Conservation (phyloP, 306 rosid genomes). For the Vigna angularis region DNA sequence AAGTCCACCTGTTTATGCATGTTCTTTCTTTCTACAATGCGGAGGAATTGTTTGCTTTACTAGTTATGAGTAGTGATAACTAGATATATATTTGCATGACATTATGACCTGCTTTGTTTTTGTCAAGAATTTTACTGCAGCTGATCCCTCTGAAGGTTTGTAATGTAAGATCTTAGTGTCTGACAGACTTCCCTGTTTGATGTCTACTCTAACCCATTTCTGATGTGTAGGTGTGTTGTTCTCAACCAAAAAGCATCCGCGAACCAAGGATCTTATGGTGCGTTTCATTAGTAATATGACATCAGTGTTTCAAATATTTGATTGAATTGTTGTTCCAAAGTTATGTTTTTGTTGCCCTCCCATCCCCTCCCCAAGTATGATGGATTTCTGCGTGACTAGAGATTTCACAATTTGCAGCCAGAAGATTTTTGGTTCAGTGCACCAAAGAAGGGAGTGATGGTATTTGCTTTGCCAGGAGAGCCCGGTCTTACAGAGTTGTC, state of each 20-base stretch:
- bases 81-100: conserved; percentile 19
- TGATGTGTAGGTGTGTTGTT: conserved; percentile 80
- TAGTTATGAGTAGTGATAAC: conserved; percentile 7
- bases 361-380: conserved; percentile 1
- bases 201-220: conserved; percentile 40
- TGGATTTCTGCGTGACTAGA: conserved; percentile 35
- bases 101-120: conserved; percentile 22
- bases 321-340: conserved; percentile 28
- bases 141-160: conserved; percentile 32
- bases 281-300: conserved; percentile 48
- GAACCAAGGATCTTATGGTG: conserved; percentile 94
- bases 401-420: conserved; percentile 61
- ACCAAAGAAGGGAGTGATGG: conserved; percentile 98
- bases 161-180: conserved; percentile 17
- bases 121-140: conserved; percentile 28
- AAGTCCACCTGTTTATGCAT: conserved; percentile 1
- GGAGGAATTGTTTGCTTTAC: background rate
- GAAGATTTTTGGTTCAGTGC: conserved; percentile 98
- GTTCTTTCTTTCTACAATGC: conserved; percentile 2
- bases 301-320: conserved; percentile 24
- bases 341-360: background rate
- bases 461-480: conserved; percentile 96
- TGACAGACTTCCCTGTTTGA: conserved; percentile 32
- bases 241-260: conserved; percentile 90
- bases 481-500: conserved; percentile 89